phyloP scores from a whole-genome alignment of 1,284 basidiomycete species.

The Ganoderma leucocontextum region DNA sequence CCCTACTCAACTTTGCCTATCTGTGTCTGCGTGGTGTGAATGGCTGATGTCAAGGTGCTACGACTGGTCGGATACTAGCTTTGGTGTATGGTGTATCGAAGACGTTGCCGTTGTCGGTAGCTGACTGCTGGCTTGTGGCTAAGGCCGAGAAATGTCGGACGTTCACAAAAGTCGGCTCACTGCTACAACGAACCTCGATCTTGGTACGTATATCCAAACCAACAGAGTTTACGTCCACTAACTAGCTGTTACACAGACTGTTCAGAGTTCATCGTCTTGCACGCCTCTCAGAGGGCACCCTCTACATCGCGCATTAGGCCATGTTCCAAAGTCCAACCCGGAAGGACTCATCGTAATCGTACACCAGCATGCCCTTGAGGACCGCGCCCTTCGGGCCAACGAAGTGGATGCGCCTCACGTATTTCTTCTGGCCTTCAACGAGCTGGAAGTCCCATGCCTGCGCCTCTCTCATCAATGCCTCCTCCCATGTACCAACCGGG shows the following conservation, averaged over 20 bases:
- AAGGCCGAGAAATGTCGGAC: neutral
- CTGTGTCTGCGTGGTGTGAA: neutral
- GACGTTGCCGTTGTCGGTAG: too few species aligned
- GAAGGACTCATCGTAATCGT: slow-evolving; percentile 1
- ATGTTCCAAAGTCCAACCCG: too few species aligned
- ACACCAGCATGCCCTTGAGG: neutral
- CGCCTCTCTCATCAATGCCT: neutral
- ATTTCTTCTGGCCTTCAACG: slow-evolving; percentile 5
- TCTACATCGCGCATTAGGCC: neutral
- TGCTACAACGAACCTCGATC: neutral
- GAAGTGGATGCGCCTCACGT: neutral
- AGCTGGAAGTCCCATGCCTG: slow-evolving; percentile 2
- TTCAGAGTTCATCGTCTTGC: neutral
- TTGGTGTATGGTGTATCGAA: neutral
- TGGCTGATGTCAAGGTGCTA: neutral
- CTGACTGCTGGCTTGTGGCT: neutral
- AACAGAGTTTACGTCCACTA: neutral
- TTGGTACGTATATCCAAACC: too few species aligned
- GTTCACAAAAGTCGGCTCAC: neutral
- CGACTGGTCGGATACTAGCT: neutral
- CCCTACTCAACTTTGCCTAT: slow-evolving; percentile 9
- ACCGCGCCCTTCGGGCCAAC: neutral
- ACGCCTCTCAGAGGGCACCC: neutral
- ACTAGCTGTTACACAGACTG: neutral
- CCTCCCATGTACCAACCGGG: neutral